Evolutionary conservation across 139 green algal genomes (phyloP), one percentile per base, ranked within the genome.

Genomic region (Pedinophyceae sp.): DNA sequence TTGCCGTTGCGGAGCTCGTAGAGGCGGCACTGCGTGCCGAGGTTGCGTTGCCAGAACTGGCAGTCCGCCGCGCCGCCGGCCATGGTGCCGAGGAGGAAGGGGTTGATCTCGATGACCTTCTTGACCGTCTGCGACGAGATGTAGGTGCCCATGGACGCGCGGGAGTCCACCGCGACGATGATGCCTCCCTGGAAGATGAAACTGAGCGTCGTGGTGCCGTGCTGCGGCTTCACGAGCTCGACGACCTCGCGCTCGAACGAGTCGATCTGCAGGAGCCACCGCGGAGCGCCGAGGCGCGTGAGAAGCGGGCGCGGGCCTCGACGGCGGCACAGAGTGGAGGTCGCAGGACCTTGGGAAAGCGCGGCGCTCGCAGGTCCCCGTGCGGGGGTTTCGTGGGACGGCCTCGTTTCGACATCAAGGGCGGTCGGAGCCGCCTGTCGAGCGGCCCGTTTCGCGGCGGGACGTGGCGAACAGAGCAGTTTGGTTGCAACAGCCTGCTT

Each of bases 41-140:
- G 69, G 70, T 96, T 95, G 3, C 88, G 57, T 58, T 93, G 80
- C 89, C 89, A 97, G 67, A 95, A 96, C 66, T 93, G 82, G 72
- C 92, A 99, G 68, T 99, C 92, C 18, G 88, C 90, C 6, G 92
- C 92, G 45, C 88, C 92, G 54, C 92, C 92, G 28, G 92, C 92
- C 90, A 99, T 99, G 20, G 92, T 99, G 19, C 90, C 92, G 47
- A 99, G 71, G 27, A 99, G 70, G 73, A 81, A 97, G 10, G 81
- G 82, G 67, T 99, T 99, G 73, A 98, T 99, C 69, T 97, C 88
- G 38, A 98, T 96, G 2, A 98, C 88, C 64, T 97, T 97, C 73
- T 97, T 94, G 30, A 95, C 85, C 1, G 86, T 93, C 57, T 97
- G 88, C 13, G 54, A 23, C n/a, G 34, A 95, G 41, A 99, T 94